Conservation (phyloP, 306 rosid genomes). For the Glycine latifolia region DNA sequence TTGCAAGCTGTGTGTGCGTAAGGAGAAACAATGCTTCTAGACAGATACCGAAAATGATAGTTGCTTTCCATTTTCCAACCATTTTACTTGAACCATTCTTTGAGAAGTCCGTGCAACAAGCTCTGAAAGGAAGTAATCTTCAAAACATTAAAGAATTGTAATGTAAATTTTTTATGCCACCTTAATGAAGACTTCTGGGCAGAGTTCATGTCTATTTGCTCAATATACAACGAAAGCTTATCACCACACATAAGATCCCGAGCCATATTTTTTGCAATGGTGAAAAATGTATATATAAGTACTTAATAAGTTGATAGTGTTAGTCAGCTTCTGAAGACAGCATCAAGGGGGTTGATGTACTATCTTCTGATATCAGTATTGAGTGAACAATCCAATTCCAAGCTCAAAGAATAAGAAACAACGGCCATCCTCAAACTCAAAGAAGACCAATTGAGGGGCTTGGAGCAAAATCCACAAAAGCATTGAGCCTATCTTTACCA, state of each 20-base stretch:
- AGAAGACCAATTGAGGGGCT: slow-evolving; percentile 15
- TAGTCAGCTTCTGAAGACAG: background rate
- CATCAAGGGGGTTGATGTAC: background rate
- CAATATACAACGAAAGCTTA: background rate
- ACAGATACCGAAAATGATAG: background rate
- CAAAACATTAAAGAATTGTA: background rate
- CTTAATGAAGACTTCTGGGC: background rate
- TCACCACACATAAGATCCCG: background rate
- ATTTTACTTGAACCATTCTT: background rate
- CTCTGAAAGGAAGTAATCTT: background rate
- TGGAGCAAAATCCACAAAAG: slow-evolving; percentile 6
- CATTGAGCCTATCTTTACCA: slow-evolving; percentile 29
- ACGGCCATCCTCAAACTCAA: slow-evolving; percentile 23
- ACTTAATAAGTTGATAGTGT: background rate
- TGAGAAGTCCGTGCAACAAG: background rate
- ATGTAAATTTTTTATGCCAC: slow-evolving; percentile 7
- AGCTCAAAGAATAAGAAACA: background rate
- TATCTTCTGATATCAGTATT: background rate
- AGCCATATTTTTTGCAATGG: background rate
- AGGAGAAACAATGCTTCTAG: slow-evolving; percentile 1
- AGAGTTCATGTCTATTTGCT: background rate
- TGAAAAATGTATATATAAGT: background rate
- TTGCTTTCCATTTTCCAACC: background rate
- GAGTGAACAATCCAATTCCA: background rate
- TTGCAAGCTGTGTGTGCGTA: background rate